Evolutionary conservation across 1,139 yeast species (phyloP).

Genomic region (Nematodospora anomalae): DNA sequence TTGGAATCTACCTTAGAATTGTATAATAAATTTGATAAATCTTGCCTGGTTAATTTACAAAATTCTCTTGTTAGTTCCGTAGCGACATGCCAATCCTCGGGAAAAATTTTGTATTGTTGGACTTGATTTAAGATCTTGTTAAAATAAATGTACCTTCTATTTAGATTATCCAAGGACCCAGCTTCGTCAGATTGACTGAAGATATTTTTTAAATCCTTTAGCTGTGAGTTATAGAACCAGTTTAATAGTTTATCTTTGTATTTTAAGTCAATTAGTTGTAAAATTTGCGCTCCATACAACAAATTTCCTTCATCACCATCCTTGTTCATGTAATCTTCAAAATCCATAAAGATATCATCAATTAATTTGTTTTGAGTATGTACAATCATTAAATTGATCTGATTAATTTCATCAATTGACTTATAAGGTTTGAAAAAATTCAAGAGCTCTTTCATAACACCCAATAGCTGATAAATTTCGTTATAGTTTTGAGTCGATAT

Average conservation of each 20-base stretch:
- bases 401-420: constrained; percentile 79
- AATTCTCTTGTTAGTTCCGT: constrained; percentile 60
- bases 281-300: constrained; percentile 64
- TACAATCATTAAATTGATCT: constrained; percentile 60
- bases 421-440: constrained; percentile 78
- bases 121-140: constrained; percentile 66
- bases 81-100: constrained; percentile 70
- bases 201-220: constrained; percentile 72
- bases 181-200: constrained; percentile 86
- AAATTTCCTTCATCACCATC: constrained; percentile 28
- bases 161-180: constrained; percentile 84
- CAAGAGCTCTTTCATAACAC: constrained; percentile 78
- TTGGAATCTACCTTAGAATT: constrained; percentile 49
- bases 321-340: constrained; percentile 45
- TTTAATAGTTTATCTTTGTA: constrained; percentile 62
- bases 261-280: constrained; percentile 65
- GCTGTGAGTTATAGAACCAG: constrained; percentile 73
- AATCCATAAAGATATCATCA: constrained; percentile 74
- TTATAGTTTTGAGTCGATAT: constrained; percentile 52
- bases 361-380: constrained; percentile 64
- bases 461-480: constrained; percentile 65
- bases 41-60: constrained; percentile 68
- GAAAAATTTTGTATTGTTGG: constrained; percentile 57
- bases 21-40: constrained; percentile 41
- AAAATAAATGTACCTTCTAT: constrained; percentile 78